Conservation (phyloP, 228 moss, liverwort and hornwort genomes). For the Sphagnum magellanicum region DNA sequence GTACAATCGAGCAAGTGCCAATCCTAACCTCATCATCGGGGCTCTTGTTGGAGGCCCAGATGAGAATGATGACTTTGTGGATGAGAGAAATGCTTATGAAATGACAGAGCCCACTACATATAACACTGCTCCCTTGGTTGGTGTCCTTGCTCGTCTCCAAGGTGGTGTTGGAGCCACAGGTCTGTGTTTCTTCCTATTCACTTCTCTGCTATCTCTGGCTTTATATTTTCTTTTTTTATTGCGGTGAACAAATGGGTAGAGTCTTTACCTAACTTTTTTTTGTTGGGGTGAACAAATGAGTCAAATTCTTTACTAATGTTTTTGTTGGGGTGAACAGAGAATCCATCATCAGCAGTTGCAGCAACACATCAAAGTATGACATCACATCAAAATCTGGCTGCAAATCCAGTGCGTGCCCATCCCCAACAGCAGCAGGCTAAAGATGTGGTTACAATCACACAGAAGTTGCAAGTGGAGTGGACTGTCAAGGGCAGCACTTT, state of each 20-base stretch:
- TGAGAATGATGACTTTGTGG: constrained; percentile 20
- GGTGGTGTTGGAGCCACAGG: neutral
- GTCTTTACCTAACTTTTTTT: too few species aligned
- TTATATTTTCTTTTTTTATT: neutral
- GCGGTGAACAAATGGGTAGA: too few species aligned
- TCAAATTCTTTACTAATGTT: neutral
- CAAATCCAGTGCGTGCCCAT: too few species aligned
- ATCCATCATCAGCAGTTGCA: too few species aligned
- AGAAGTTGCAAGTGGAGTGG: constrained; percentile 27
- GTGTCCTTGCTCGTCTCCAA: constrained; percentile 19
- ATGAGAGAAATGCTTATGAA: constrained; percentile 18
- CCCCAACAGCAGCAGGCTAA: too few species aligned
- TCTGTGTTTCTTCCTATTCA: neutral
- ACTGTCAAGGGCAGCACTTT: constrained; percentile 1
- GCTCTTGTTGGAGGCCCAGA: constrained; percentile 39
- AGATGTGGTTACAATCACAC: constrained; percentile 3
- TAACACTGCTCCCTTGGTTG: constrained; percentile 26
- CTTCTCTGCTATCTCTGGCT: neutral
- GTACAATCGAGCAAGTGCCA: constrained; percentile 8
- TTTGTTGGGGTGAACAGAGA: neutral
- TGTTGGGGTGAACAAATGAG: neutral
- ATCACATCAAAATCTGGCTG: too few species aligned
- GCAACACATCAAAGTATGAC: too few species aligned
- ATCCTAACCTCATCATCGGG: constrained; percentile 24
- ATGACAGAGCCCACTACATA: constrained; percentile 22